phyloP scores from a whole-genome alignment of 805 yeast species.

The Jamesozyma lodderae region DNA sequence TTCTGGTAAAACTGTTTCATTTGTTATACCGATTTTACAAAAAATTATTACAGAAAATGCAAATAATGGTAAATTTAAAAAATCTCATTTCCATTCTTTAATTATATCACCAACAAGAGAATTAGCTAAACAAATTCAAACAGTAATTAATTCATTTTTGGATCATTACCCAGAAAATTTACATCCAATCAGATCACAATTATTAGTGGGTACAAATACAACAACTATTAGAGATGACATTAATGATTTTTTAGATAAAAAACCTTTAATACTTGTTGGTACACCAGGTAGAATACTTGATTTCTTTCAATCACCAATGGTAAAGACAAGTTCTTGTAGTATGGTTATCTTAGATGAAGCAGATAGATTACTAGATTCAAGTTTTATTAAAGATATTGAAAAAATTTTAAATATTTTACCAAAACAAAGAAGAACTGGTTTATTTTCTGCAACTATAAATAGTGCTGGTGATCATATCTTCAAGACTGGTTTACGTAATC shows the following conservation, averaged over 20 bases:
- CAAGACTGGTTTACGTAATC: constrained; percentile 86
- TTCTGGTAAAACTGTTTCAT: constrained; percentile 95
- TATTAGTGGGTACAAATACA: constrained; percentile 46
- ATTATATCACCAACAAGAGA: constrained; percentile 64
- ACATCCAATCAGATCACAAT: constrained; percentile 42
- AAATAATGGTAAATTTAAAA: constrained; percentile 29
- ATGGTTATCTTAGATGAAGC: constrained; percentile 86
- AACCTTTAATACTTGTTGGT: constrained; percentile 74
- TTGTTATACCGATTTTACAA: constrained; percentile 72
- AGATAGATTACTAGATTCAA: constrained; percentile 72
- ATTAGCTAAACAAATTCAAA: constrained; percentile 58
- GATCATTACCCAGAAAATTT: constrained; percentile 45
- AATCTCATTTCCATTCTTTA: constrained; percentile 64
- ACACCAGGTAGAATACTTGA: constrained; percentile 89
- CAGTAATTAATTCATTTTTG: constrained; percentile 54
- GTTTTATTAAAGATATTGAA: constrained; percentile 62
- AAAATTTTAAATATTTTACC: constrained; percentile 65
- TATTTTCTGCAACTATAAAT: constrained; percentile 87
- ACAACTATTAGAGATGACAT: constrained; percentile 64
- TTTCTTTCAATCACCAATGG: constrained; percentile 48
- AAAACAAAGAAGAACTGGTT: constrained; percentile 85
- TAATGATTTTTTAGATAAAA: constrained; percentile 40
- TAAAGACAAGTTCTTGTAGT: constrained; percentile 57
- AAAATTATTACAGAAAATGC: constrained; percentile 39
- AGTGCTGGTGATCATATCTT: constrained; percentile 73